These are phyloP conservation scores for Naumovozyma baii DNA, from an alignment of 805 yeast species.

Conservation along the genomic window DNA sequence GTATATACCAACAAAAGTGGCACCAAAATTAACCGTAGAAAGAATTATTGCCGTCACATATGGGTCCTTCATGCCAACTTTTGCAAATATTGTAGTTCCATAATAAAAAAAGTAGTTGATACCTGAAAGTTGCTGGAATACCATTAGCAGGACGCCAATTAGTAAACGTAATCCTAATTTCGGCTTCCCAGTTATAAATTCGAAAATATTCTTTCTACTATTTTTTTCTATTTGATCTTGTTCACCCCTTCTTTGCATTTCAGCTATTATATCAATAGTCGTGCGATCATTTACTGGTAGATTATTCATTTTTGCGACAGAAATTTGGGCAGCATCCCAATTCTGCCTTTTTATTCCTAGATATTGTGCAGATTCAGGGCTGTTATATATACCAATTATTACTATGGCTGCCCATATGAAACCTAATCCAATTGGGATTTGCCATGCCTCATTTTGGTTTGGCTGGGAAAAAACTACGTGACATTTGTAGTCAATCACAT, in stretches of 20 bases:
- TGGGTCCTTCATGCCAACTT: slow-evolving; percentile 49
- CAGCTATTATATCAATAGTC: slow-evolving; percentile 40
- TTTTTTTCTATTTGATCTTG: slow-evolving; percentile 22
- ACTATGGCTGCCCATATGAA: slow-evolving; percentile 37
- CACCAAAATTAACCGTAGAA: slow-evolving; percentile 46
- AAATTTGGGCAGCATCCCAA: slow-evolving; percentile 43
- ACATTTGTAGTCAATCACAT: slow-evolving; percentile 52
- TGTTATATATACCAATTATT: slow-evolving; percentile 47
- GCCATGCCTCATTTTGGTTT: slow-evolving; percentile 36
- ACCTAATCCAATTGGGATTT: slow-evolving; percentile 53
- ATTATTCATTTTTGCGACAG: slow-evolving; percentile 47
- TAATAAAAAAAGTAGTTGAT: slow-evolving; percentile 59
- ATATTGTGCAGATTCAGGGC: slow-evolving; percentile 64
- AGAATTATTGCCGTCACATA: slow-evolving; percentile 51
- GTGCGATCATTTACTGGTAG: slow-evolving; percentile 37
- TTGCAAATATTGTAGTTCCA: slow-evolving; percentile 51
- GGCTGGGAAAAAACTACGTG: slow-evolving; percentile 16
- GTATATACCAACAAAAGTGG: slow-evolving; percentile 44
- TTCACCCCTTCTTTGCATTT: slow-evolving; percentile 33
- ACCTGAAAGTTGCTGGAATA: slow-evolving; percentile 55
- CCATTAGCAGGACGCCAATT: slow-evolving; percentile 51
- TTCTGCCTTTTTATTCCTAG: slow-evolving; percentile 39
- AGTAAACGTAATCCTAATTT: slow-evolving; percentile 40
- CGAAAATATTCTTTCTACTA: slow-evolving; percentile 16
- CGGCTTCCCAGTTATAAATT: slow-evolving; percentile 55